phyloP scores from a whole-genome alignment of 768 basidiomycete species.

The Flagelloscypha sp. region DNA sequence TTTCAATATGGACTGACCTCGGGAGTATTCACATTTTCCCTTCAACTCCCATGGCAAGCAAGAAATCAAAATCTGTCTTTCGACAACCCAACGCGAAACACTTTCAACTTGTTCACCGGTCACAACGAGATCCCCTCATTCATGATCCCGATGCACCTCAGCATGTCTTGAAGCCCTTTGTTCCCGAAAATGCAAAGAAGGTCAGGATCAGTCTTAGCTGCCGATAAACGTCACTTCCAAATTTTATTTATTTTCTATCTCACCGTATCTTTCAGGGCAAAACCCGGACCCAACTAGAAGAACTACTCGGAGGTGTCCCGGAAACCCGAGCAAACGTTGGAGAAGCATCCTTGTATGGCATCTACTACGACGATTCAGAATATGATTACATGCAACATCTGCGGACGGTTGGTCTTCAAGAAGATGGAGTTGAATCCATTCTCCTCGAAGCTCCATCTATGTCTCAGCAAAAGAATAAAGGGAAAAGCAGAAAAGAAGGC shows the following conservation, averaged over 20 bases:
- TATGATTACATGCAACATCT: slow-evolving; percentile 99
- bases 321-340: slow-evolving; percentile 56
- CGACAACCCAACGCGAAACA: slow-evolving; percentile 84
- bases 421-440: slow-evolving; percentile 74
- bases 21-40: too few relatives aligned
- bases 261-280: slow-evolving; percentile 50
- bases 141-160: slow-evolving; percentile 85
- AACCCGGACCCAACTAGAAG: slow-evolving; percentile 75
- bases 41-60: too few relatives aligned
- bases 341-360: slow-evolving; percentile 81
- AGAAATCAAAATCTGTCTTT: slow-evolving; percentile 85
- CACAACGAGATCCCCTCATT: slow-evolving; percentile 90
- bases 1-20: too few relatives aligned
- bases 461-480: slow-evolving; percentile 27
- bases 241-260: slow-evolving; percentile 6
- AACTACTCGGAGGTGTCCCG: slow-evolving; percentile 34
- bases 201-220: slow-evolving; percentile 25
- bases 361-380: slow-evolving; percentile 91
- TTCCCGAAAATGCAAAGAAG: slow-evolving; percentile 65
- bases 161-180: slow-evolving; percentile 83
- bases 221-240: neutral
- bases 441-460: slow-evolving; percentile 67
- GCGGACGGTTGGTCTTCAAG: slow-evolving; percentile 63
- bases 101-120: slow-evolving; percentile 95
- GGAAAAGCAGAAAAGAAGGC: slow-evolving; percentile 28